Evolutionary conservation across 306 rosid genomes (phyloP).

Genomic region (Psophocarpus tetragonolobus): DNA sequence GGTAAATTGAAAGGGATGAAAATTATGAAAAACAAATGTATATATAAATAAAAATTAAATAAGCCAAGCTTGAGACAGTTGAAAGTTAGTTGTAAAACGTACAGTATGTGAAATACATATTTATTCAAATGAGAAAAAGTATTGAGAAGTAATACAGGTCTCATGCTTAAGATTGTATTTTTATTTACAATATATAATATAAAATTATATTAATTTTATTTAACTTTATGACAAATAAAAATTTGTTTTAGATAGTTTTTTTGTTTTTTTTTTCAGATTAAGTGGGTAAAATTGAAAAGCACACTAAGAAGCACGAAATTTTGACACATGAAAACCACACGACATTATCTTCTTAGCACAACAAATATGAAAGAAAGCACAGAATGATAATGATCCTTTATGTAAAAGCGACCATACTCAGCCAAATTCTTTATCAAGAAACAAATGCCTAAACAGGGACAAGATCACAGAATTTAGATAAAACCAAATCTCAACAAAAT

Average conservation of each 20-base stretch:
- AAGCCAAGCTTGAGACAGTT: no score
- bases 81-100: no score
- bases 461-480: background rate
- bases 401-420: background rate
- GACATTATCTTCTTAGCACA: background rate
- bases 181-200: no score
- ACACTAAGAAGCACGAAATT: background rate
- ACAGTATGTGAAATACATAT: background rate
- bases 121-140: background rate
- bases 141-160: no score
- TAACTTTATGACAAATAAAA: background rate
- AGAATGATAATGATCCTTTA: background rate
- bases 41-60: no score
- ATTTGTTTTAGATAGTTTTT: no score
- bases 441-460: background rate
- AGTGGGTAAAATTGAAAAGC: no score
- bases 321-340: background rate
- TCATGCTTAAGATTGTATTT: no score
- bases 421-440: background rate
- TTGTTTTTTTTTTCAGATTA: no score
- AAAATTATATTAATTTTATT: no score
- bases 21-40: no score
- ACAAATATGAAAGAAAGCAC: background rate
- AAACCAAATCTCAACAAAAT: background rate
- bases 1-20: no score